These are phyloP conservation scores for Irpex sp. DNA, from an alignment of 1,284 basidiomycete genomes.

Conservation along the genomic window DNA sequence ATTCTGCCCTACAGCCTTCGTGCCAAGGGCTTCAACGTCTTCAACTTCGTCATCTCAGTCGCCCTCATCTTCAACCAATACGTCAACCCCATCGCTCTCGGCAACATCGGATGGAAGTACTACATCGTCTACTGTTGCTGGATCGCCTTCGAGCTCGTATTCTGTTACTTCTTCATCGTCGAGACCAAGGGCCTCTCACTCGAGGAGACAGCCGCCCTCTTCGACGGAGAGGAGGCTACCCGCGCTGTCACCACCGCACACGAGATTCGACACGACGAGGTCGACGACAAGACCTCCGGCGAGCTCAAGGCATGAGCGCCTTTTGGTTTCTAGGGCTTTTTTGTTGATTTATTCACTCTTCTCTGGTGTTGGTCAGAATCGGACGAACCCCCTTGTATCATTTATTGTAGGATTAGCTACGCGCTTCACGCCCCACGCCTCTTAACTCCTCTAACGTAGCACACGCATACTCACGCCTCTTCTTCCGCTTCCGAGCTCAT, in stretches of 20 bases:
- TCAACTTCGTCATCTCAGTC: slow-evolving; percentile 62
- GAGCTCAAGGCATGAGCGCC: slow-evolving; percentile 5
- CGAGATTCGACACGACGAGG: slow-evolving; percentile 28
- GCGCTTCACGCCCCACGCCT: too few relatives aligned
- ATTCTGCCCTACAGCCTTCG: slow-evolving; percentile 69
- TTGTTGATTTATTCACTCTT: too few relatives aligned
- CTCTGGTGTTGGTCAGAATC: too few relatives aligned
- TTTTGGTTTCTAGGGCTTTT: too few relatives aligned
- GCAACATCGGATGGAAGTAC: slow-evolving; percentile 57
- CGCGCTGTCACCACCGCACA: slow-evolving; percentile 20
- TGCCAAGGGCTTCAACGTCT: slow-evolving; percentile 74
- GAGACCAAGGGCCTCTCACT: slow-evolving; percentile 72
- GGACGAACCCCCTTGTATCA: too few relatives aligned
- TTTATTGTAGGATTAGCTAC: too few relatives aligned
- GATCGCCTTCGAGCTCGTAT: slow-evolving; percentile 60
- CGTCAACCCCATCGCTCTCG: slow-evolving; percentile 72
- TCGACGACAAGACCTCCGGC: slow-evolving; percentile 30
- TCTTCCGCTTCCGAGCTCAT: too few relatives aligned
- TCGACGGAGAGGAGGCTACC: slow-evolving; percentile 58
- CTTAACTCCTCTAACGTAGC: too few relatives aligned
- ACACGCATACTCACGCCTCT: too few relatives aligned
- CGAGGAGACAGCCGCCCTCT: slow-evolving; percentile 73
- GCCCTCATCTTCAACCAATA: slow-evolving; percentile 79
- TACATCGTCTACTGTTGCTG: slow-evolving; percentile 65
- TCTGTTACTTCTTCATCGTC: slow-evolving; percentile 62